Conservation (phyloP, 1,139 yeast genomes). For the Taiozyma sp. region DNA sequence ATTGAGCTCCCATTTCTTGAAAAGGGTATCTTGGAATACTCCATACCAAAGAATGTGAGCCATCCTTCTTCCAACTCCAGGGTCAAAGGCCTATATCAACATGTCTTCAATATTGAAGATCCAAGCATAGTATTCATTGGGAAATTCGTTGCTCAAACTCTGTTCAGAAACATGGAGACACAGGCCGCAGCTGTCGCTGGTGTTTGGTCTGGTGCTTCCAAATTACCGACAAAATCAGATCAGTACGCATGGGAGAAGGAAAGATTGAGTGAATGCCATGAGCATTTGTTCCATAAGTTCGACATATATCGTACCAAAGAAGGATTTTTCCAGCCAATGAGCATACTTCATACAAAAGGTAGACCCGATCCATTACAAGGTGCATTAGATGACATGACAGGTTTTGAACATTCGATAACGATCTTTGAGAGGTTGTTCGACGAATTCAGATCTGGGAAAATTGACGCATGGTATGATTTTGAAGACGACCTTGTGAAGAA, state of each 20-base stretch:
- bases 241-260: conserved; percentile 7
- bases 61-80: conserved; percentile 36
- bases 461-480: conserved; percentile 6
- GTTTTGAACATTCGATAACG: conserved; percentile 13
- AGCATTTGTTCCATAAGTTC: conserved; percentile 27
- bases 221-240: conserved; percentile 38
- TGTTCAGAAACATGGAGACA: conserved; percentile 55
- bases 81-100: conserved; percentile 49
- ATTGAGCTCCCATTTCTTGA: conserved; percentile 30
- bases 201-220: conserved; percentile 44
- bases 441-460: conserved; percentile 12
- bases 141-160: conserved; percentile 48
- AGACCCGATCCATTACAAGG: conserved; percentile 26
- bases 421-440: conserved; percentile 18
- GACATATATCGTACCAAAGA: conserved; percentile 22
- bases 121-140: conserved; percentile 55
- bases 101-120: conserved; percentile 45
- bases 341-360: conserved; percentile 25
- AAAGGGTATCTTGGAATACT: conserved; percentile 6
- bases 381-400: conserved; percentile 13
- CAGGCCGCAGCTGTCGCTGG: conserved; percentile 56
- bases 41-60: conserved; percentile 7
- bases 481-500: not conserved
- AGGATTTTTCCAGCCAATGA: conserved; percentile 25
- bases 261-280: conserved; percentile 12